Evolutionary conservation across 345 rosid species (phyloP).

Genomic region (Populus simonii): DNA sequence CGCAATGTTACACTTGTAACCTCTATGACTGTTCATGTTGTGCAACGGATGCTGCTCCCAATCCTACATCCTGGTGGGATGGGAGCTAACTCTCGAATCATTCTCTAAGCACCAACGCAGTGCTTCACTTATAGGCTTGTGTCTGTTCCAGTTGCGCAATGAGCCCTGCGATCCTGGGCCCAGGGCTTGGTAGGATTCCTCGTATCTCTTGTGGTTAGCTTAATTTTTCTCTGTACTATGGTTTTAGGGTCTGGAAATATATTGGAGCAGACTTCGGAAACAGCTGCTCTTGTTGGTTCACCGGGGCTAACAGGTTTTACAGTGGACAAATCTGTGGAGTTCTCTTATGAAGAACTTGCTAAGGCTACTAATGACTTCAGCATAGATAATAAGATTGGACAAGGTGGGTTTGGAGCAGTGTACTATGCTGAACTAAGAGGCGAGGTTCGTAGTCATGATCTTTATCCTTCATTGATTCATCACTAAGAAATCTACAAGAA

Average conservation of each 20-base stretch:
- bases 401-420: slow-evolving; percentile 91
- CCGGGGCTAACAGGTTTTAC: slow-evolving; percentile 58
- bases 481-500: neutral
- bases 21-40: too few species aligned
- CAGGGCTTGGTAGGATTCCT: too few species aligned
- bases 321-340: slow-evolving; percentile 83
- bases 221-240: neutral
- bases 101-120: too few species aligned
- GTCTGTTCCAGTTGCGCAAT: too few species aligned
- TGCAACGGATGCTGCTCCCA: too few species aligned
- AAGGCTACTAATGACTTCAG: slow-evolving; percentile 82
- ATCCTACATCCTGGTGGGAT: too few species aligned
- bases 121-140: too few species aligned
- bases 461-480: slow-evolving; percentile 4
- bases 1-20: too few species aligned
- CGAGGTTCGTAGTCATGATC: slow-evolving; percentile 51
- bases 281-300: slow-evolving; percentile 24
- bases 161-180: too few species aligned
- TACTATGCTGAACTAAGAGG: slow-evolving; percentile 89
- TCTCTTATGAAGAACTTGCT: slow-evolving; percentile 84
- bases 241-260: slow-evolving; percentile 18
- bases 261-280: slow-evolving; percentile 22
- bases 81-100: too few species aligned
- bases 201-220: neutral
- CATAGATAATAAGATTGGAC: slow-evolving; percentile 76